Conservation (phyloP, 1,284 basidiomycete species). For the Limonomyces culmigenus region DNA sequence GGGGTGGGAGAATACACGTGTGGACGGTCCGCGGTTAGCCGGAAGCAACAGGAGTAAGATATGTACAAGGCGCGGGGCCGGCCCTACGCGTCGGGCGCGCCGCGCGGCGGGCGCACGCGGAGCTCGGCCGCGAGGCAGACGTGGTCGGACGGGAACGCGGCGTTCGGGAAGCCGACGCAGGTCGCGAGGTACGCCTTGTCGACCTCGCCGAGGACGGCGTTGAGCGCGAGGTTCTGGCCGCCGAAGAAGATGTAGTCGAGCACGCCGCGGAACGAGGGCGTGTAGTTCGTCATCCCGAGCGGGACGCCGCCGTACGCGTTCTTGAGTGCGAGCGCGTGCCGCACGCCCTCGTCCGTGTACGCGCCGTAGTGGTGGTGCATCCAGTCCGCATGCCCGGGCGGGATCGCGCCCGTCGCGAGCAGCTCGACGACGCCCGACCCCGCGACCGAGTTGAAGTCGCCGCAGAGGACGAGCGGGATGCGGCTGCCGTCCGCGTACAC, state of each 20-base stretch:
- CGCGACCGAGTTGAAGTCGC: conserved; percentile 90
- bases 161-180: conserved; percentile 93
- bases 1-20: too few relatives aligned
- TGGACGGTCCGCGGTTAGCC: too few relatives aligned
- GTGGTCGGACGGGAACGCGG: conserved; percentile 90
- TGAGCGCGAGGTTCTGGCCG: conserved; percentile 63
- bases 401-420: conserved; percentile 56
- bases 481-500: conserved; percentile 69
- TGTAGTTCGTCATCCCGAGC: conserved; percentile 80
- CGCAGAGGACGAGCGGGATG: conserved; percentile 85
- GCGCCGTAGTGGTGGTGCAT: conserved; percentile 83
- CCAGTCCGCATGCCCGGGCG: conserved; percentile 81
- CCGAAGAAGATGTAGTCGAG: conserved; percentile 96
- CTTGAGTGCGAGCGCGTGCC: conserved; percentile 70
- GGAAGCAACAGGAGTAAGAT: too few relatives aligned
- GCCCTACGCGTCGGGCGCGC: too few relatives aligned
- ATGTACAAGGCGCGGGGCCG: too few relatives aligned
- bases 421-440: conserved; percentile 88
- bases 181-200: conserved; percentile 79
- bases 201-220: conserved; percentile 78
- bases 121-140: too few relatives aligned
- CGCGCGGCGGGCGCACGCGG: too few relatives aligned
- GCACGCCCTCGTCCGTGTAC: conserved; percentile 83
- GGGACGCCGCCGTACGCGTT: conserved; percentile 65
- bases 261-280: conserved; percentile 68